Base-by-base conservation (phyloP, 495 filamentous ascomycete species). In the Penicillium egyptiacum region DNA sequence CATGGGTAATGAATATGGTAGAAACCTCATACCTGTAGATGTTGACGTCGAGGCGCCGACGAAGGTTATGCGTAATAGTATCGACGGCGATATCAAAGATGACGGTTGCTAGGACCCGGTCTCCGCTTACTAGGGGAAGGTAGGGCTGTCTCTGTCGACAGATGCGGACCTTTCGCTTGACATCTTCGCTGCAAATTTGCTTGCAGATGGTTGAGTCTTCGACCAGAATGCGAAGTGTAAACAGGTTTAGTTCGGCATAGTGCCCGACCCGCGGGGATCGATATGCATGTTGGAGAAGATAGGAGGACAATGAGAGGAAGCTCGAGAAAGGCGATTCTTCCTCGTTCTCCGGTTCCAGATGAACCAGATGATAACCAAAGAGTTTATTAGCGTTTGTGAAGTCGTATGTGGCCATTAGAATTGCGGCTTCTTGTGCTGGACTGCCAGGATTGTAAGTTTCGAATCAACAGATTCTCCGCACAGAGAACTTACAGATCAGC, bases 371-470 rank as follows among this genome's bases (percentile, higher is more conserved):
- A 64, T 87, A 87, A 72, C 90, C 93, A 71, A 98, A 98, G 20
- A 98, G 81, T 73, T 96, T 97, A 79, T 98, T 98, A 12, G 93
- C 86, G 72, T 92, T 88, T 23, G 84, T 86, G 71, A 98, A 98
- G 65, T 98, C 95, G 69, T 98, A 98, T 1, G 89, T 88, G 16
- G 90, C 85, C 22, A 98, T 77, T 7, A 98, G 74, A 0, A 94
- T 78, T 5, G 91, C 86, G 50, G 88, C 87, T 69, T 91, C 83
- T 59, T 87, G 81, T 4, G 84, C 84, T 6, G 94, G 94, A 53
- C 92, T 96, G 50, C 6, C 39, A 51, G 16, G 10, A 30, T 40
- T 54, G 60, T 79, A 64, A 76, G 70, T 45, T 22, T 30, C 16
- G 14, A 48, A 43, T n/a, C 28, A 7, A 9, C 12, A 10, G 11